Evolutionary conservation across 371 early-diverging fungal genomes (phyloP), one percentile per base, ranked within the genome.

Genomic region (Batkoa obscura): DNA sequence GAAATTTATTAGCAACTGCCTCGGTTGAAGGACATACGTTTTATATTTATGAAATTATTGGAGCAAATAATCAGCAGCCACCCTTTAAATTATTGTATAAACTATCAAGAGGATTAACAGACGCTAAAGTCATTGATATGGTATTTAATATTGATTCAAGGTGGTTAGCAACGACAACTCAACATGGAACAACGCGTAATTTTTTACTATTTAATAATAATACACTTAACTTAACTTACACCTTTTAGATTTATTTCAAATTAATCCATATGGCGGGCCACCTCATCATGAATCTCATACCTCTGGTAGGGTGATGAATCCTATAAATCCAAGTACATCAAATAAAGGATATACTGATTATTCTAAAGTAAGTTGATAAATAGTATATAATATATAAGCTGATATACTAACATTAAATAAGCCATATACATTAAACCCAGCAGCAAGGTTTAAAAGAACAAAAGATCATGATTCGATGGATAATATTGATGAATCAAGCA

Each of bases 111-210:
- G 89, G 89, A 5, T 81, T 77, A 56, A 86, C 87, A 0, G 75
- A 79, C 59, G 89, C 86, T 2, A 74, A 69, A 17, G 77, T 89
- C 12, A 83, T 81, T 56, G 76, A 80, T 55, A 74, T 82, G 46
- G 69, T 75, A 15, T 83, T 81, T 59, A 80, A 80, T 13, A 59
- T 66, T n/a, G 84, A 86, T 58, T 79, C 81, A 17, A 72, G 72
- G 42, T 89, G 89, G 89, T 74, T 83, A 46, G 79, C 79, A 0
- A 82, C 81, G n/a, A 81, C 75, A 35, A 86, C 86, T 1, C 76
- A 79, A 1, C 68, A 81, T 50, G 89, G 89, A 3, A 89, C 89
- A 0, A 83, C 84, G 0, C 89, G 57, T 57, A 57, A 35, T 35
- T 23, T 30, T 33, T 3, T 37, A 36, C 12, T 15, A 17, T 15